These are phyloP conservation scores for Leccinum uliginosum DNA, from an alignment of 768 basidiomycete genomes.

Conservation along the genomic window DNA sequence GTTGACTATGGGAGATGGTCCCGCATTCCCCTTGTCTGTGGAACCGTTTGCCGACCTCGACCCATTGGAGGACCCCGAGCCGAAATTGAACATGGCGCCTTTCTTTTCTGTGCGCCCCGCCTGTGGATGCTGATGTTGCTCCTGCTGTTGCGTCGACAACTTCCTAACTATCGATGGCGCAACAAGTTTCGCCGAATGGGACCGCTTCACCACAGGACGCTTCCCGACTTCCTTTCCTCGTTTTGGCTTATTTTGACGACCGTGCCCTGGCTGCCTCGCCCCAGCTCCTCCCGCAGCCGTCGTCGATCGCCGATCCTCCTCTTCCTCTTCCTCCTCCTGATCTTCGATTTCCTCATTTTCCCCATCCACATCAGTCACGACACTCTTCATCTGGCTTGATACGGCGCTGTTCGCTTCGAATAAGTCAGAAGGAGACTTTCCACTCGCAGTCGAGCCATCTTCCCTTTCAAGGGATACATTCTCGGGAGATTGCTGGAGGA, in stretches of 20 bases:
- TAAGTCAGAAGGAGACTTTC: constrained; percentile 30
- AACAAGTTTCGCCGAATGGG: constrained; percentile 29
- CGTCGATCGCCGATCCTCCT: constrained; percentile 22
- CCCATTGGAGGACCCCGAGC: constrained; percentile 55
- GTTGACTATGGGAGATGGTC: constrained; percentile 3
- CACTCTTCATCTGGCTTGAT: constrained; percentile 28
- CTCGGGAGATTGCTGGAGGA: constrained; percentile 43
- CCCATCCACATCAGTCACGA: constrained; percentile 18
- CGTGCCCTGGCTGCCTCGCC: constrained; percentile 8
- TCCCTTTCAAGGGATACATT: constrained; percentile 34
- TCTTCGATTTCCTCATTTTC: constrained; percentile 17
- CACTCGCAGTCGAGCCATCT: constrained; percentile 29
- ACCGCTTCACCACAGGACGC: constrained; percentile 25
- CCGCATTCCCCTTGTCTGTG: constrained; percentile 12
- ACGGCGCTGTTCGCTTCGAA: constrained; percentile 34
- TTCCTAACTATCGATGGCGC: constrained; percentile 28
- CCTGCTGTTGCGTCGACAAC: constrained; percentile 21
- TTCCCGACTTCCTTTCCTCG: constrained; percentile 32
- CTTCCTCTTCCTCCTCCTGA: constrained; percentile 17
- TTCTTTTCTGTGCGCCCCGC: constrained; percentile 20
- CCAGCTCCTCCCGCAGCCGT: constrained; percentile 9
- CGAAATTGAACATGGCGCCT: constrained; percentile 50
- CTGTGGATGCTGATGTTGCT: constrained; percentile 9
- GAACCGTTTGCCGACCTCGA: constrained; percentile 27
- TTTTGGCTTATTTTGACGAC: constrained; percentile 24